Evolutionary conservation across 768 basidiomycete genomes (phyloP).

Genomic region (Tylopilus intermedius): DNA sequence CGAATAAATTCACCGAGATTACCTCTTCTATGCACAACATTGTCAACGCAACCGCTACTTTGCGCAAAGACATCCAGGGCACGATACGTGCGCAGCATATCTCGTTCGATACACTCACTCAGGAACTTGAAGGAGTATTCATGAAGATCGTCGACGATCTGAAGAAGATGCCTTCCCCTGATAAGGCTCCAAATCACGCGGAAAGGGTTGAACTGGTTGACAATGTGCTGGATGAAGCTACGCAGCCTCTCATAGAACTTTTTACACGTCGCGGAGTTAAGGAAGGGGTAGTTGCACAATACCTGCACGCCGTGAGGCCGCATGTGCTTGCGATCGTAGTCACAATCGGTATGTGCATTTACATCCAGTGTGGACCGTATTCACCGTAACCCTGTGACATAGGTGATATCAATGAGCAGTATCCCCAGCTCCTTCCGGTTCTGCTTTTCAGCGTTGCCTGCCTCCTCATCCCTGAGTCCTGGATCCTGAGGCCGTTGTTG

Average conservation of each 20-base stretch:
- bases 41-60: too few species aligned
- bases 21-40: too few species aligned
- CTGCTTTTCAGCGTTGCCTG: not conserved
- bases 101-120: too few species aligned
- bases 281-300: not conserved
- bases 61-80: too few species aligned
- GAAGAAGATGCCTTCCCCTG: too few species aligned
- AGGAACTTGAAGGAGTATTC: too few species aligned
- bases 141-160: too few species aligned
- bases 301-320: constrained; percentile 6
- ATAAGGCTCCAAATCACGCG: not conserved
- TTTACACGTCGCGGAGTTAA: constrained; percentile 2
- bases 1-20: too few species aligned
- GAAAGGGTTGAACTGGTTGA: constrained; percentile 6
- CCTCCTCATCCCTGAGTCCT: constrained; percentile 12
- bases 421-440: constrained; percentile 6
- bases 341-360: constrained; percentile 4
- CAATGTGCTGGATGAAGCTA: constrained; percentile 3
- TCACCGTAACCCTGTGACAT: not conserved
- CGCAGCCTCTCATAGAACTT: not conserved
- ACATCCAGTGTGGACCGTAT: not conserved
- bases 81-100: too few species aligned
- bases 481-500: constrained; percentile 13
- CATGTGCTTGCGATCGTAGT: constrained; percentile 6
- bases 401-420: constrained; percentile 16